Evolutionary conservation across 2,329 filamentous ascomycete species (phyloP).

Genomic region (Pseudomassariella vexata): DNA sequence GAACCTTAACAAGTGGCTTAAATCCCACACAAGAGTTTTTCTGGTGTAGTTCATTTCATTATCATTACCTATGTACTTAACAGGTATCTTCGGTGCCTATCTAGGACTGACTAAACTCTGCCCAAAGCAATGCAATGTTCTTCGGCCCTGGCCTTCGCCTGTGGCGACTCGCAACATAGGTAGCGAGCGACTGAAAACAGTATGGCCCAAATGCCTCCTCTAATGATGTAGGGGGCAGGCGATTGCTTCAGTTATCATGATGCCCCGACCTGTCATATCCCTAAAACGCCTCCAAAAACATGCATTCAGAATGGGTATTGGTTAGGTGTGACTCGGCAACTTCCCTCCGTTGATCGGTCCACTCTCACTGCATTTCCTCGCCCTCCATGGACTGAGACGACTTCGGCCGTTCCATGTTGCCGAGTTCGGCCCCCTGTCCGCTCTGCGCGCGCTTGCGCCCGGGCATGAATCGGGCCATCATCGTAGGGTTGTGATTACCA

Average conservation of each 20-base stretch:
- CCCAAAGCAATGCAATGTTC: not conserved
- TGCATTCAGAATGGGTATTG: not conserved
- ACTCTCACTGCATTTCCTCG: slow-evolving; percentile 19
- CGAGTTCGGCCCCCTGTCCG: slow-evolving; percentile 25
- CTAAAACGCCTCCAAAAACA: not conserved
- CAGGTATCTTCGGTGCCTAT: no score
- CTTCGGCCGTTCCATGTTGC: slow-evolving; percentile 23
- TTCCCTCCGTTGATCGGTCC: not conserved
- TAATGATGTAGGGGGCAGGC: no score
- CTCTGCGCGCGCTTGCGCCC: slow-evolving; percentile 28
- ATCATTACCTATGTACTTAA: slow-evolving; percentile 7
- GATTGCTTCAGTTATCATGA: no score
- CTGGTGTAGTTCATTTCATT: no score
- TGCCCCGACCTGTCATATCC: no score
- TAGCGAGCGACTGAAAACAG: slow-evolving; percentile 1
- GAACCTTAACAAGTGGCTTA: no score
- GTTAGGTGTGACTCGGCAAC: not conserved
- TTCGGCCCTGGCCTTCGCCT: not conserved
- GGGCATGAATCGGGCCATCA: slow-evolving; percentile 26
- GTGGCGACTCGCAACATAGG: not conserved
- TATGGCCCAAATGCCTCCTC: not conserved
- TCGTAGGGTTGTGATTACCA: slow-evolving; percentile 14
- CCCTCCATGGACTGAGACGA: slow-evolving; percentile 19
- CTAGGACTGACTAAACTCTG: not conserved
- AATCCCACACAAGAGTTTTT: no score